A percentile compares a stretch with the other conserved stretches of the same genome.
Conservation (phyloP, 2,329 filamentous ascomycete genomes). For the Nemania sp. region DNA sequence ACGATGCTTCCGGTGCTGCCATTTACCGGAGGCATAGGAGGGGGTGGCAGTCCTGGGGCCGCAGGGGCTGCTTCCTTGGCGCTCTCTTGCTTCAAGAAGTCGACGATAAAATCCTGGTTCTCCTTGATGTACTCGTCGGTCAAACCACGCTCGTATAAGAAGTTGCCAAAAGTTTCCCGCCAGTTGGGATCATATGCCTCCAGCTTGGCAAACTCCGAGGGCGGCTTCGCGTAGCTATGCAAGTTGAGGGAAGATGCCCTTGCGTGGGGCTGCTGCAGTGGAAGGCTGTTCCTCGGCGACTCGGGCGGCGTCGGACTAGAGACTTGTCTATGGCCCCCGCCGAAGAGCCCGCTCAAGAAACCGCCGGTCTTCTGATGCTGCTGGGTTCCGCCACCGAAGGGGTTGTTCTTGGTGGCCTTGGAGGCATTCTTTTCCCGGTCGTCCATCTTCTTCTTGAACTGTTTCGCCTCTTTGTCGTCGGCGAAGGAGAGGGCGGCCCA, state of each 20-base stretch:
- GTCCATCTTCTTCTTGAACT: conserved; percentile 96
- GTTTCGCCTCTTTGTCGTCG: conserved; percentile 96
- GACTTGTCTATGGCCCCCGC: conserved; percentile 62
- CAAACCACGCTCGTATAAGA: conserved; percentile 63
- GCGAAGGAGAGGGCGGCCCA: conserved; percentile 88
- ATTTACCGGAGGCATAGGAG: conserved; percentile 42
- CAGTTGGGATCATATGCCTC: conserved; percentile 67
- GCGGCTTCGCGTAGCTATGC: conserved; percentile 47
- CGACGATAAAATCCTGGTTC: conserved; percentile 69
- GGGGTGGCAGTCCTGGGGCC: conserved; percentile 45
- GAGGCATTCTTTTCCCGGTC: conserved; percentile 94
- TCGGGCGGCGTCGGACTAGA: conserved; percentile 61
- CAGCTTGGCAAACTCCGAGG: conserved; percentile 63
- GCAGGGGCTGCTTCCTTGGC: conserved; percentile 42
- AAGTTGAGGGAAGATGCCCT: conserved; percentile 49
- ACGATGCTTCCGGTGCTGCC: conserved; percentile 38
- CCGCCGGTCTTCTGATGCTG: conserved; percentile 50
- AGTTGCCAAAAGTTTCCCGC: conserved; percentile 68
- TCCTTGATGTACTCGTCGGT: conserved; percentile 69
- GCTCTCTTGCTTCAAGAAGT: conserved; percentile 64
- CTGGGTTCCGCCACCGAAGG: conserved; percentile 64
- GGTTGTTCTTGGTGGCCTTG: conserved; percentile 79
- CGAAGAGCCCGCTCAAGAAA: conserved; percentile 64
- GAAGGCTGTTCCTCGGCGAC: conserved; percentile 50
- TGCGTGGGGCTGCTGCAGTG: conserved; percentile 42